Evolutionary conservation across 2,329 filamentous ascomycete genomes (phyloP).

Genomic region (Graphilbum sp.): DNA sequence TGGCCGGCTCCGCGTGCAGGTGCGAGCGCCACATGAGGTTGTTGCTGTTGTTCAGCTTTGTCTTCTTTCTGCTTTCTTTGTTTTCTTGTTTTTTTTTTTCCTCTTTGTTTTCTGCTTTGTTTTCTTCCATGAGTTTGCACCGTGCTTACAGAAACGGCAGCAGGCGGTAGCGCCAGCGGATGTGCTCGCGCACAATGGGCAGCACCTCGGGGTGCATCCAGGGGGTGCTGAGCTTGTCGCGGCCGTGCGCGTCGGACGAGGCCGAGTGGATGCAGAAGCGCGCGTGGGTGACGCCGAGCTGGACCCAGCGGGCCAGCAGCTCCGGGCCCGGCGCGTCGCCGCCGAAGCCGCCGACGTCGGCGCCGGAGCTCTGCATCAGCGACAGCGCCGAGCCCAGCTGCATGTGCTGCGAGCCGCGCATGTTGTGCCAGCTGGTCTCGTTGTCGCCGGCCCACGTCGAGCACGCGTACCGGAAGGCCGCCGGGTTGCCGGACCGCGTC

Average conservation of each 20-base stretch:
- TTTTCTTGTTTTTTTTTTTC: too few relatives aligned
- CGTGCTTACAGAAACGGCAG: not conserved
- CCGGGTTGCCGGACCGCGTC: not conserved
- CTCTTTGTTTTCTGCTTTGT: too few relatives aligned
- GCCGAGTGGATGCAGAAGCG: slow-evolving; percentile 1
- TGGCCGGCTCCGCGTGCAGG: not conserved
- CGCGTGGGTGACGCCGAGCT: not conserved
- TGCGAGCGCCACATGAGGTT: slow-evolving; percentile 1
- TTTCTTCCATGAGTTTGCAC: too few relatives aligned
- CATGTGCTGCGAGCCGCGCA: not conserved
- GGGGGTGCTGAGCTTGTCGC: not conserved
- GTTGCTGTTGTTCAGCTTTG: not conserved
- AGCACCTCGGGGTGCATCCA: slow-evolving; percentile 1
- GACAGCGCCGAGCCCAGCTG: not conserved
- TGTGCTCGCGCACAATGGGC: not conserved
- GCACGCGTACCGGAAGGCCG: not conserved
- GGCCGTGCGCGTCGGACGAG: not conserved
- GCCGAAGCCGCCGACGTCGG: slow-evolving; percentile 1
- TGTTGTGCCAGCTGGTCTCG: not conserved
- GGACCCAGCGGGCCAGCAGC: not conserved
- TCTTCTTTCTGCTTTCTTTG: too few relatives aligned
- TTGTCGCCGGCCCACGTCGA: slow-evolving; percentile 1
- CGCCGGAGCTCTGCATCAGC: not conserved
- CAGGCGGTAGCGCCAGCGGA: not conserved
- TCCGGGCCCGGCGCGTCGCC: not conserved